These are phyloP conservation scores for Endocarpon pusillum DNA, from an alignment of 495 filamentous ascomycete species.

Conservation along the genomic window DNA sequence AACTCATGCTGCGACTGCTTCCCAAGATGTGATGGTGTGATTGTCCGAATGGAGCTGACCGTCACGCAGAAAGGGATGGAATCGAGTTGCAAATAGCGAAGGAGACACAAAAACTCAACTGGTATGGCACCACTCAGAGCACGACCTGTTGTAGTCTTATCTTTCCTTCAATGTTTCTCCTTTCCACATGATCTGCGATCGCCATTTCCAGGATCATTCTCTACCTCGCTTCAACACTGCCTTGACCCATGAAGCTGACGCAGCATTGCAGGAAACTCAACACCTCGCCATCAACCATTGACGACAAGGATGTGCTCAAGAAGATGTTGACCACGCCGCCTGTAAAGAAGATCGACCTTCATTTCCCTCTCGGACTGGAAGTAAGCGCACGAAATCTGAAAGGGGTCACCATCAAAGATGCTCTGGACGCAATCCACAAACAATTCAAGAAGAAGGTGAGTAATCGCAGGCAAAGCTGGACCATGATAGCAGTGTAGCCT, in stretches of 20 bases:
- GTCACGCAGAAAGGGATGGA: constrained; percentile 45
- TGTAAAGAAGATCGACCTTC: constrained; percentile 84
- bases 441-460: constrained; percentile 82
- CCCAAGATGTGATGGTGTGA: not conserved
- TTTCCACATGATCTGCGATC: not conserved
- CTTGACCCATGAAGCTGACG: not conserved
- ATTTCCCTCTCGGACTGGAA: constrained; percentile 72
- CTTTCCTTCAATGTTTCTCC: constrained; percentile 1
- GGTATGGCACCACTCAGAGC: constrained; percentile 36
- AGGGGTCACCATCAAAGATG: constrained; percentile 90
- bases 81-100: constrained; percentile 63
- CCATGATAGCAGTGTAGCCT: too few species aligned
- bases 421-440: constrained; percentile 84
- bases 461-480: too few species aligned
- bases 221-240: not conserved
- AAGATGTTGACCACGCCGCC: constrained; percentile 61
- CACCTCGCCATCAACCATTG: constrained; percentile 54
- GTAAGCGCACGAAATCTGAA: constrained; percentile 80
- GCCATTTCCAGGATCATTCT: constrained; percentile 6
- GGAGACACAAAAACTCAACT: constrained; percentile 79
- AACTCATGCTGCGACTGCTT: too few species aligned
- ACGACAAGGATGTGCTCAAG: constrained; percentile 69
- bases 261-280: constrained; percentile 60
- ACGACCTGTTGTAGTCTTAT: not conserved
- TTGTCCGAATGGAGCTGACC: constrained; percentile 11